A percentile compares a stretch with the other conserved stretches of the same genome.
Evolutionary conservation across 768 basidiomycete species (phyloP).

Genomic region (Candolleomyces eurysporus): DNA sequence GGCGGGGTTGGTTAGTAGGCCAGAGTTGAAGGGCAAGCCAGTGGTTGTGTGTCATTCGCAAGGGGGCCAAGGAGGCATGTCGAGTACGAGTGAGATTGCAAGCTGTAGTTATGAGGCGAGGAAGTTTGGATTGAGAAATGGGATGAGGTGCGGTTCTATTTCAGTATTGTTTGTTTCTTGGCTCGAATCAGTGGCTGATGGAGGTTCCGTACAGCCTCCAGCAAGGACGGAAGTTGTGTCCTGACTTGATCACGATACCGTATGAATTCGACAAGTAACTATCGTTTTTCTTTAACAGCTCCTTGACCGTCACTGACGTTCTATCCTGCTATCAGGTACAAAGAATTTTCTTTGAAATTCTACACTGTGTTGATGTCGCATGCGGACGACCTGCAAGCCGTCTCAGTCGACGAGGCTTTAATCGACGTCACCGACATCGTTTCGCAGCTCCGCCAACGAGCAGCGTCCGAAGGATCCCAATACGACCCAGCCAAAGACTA

Average conservation of each 20-base stretch:
- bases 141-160: conserved; percentile 73
- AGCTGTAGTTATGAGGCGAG: conserved; percentile 94
- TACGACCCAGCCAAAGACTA: conserved; percentile 71
- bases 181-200: neutral
- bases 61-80: conserved; percentile 62
- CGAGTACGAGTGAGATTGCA: conserved; percentile 93
- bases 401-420: conserved; percentile 94
- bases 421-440: conserved; percentile 79
- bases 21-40: conserved; percentile 82
- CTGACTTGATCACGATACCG: conserved; percentile 71
- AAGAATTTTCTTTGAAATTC: conserved; percentile 78
- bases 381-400: conserved; percentile 91
- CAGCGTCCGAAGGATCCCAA: conserved; percentile 21
- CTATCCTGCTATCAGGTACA: conserved; percentile 55
- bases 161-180: neutral
- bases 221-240: conserved; percentile 76
- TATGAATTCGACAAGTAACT: conserved; percentile 87
- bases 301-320: neutral
- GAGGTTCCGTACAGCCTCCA: conserved; percentile 52
- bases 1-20: conserved; percentile 78
- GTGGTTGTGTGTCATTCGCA: conserved; percentile 96
- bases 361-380: conserved; percentile 90
- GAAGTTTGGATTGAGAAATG: conserved; percentile 83
- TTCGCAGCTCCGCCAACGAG: conserved; percentile 33
- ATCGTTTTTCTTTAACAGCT: neutral